phyloP scores from a whole-genome alignment of 148 eudicot genomes.

The Camellia lanceoleosa region DNA sequence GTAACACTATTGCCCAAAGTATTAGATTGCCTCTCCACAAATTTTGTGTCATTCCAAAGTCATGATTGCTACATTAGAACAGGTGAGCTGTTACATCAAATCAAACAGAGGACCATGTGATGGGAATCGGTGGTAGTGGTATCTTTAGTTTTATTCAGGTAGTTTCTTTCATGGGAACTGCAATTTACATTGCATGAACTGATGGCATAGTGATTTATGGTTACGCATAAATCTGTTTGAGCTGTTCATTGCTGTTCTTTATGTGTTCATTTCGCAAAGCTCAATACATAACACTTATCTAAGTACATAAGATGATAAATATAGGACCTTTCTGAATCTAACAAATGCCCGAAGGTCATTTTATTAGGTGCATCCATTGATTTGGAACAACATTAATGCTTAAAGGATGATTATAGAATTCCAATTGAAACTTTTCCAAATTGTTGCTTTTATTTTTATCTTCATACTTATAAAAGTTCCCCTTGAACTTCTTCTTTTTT shows the following conservation, averaged over 20 bases:
- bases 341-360: background rate
- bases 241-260: background rate
- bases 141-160: background rate
- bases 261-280: background rate
- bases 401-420: background rate
- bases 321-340: background rate
- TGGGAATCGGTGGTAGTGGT: background rate
- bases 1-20: constrained; percentile 62
- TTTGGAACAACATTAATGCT: background rate
- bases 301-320: background rate
- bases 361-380: background rate
- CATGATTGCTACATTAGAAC: constrained; percentile 96
- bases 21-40: constrained; percentile 77
- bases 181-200: background rate
- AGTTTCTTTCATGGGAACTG: background rate
- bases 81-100: constrained; percentile 42
- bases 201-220: background rate
- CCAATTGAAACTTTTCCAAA: background rate
- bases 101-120: background rate
- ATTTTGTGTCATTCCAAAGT: constrained; percentile 66
- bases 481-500: background rate
- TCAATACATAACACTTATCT: background rate
- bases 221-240: background rate
- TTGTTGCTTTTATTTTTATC: background rate
- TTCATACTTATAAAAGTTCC: background rate